Evolutionary conservation across 352 stramenopile species (phyloP).

Genomic region (Phytophthora citricola): DNA sequence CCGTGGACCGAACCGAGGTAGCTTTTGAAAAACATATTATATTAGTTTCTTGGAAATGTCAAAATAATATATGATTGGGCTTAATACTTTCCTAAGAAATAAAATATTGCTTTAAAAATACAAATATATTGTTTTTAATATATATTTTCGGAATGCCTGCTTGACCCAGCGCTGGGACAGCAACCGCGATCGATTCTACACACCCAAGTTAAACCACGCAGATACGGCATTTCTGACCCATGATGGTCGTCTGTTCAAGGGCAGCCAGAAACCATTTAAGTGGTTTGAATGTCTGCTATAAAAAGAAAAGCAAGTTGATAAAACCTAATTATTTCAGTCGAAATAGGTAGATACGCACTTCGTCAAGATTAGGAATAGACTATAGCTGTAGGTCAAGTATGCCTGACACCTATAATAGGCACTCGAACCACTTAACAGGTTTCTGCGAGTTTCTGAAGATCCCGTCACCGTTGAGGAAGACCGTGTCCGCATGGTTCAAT

Average conservation of each 20-base stretch:
- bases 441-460: constrained; percentile 44
- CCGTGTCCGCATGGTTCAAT: constrained; percentile 58
- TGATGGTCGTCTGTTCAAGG: constrained; percentile 47
- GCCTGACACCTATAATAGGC: constrained; percentile 26
- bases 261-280: constrained; percentile 35
- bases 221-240: constrained; percentile 57
- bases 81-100: too few relatives aligned
- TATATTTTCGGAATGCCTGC: too few relatives aligned
- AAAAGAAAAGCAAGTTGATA: constrained; percentile 1
- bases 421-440: constrained; percentile 56
- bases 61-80: too few relatives aligned
- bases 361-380: too few relatives aligned
- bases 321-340: background rate
- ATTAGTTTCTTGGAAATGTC: too few relatives aligned
- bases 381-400: too few relatives aligned
- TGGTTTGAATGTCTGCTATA: constrained; percentile 56
- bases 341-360: too few relatives aligned
- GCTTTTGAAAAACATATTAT: too few relatives aligned
- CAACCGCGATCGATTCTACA: constrained; percentile 45
- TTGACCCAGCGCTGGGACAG: too few relatives aligned
- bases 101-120: too few relatives aligned
- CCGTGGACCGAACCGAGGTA: too few relatives aligned
- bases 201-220: constrained; percentile 50
- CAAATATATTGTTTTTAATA: too few relatives aligned
- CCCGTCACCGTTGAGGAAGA: constrained; percentile 47